Conservation (phyloP, 305 asterid genomes). For the Solanum aculeatissimum region DNA sequence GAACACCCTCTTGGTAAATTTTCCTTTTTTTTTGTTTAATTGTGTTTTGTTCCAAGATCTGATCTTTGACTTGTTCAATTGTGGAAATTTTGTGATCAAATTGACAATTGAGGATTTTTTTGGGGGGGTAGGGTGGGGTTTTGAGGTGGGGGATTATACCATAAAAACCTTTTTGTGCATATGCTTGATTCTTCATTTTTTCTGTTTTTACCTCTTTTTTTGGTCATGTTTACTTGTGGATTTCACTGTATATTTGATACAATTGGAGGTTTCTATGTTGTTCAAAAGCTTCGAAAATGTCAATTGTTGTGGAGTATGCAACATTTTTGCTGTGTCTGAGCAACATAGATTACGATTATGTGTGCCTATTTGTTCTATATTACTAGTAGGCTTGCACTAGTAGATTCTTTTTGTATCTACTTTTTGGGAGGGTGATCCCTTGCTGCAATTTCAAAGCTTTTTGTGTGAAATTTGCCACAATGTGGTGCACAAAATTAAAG, state of each 20-base stretch:
- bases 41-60: neutral
- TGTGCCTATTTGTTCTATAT: neutral
- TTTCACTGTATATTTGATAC: neutral
- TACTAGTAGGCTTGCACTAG: neutral
- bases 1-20: slow-evolving; percentile 87
- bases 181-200: neutral
- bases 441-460: neutral
- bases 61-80: neutral
- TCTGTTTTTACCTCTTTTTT: neutral
- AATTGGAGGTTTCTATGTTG: neutral
- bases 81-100: neutral
- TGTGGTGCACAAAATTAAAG: neutral
- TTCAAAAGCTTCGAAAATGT: neutral
- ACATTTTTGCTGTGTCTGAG: neutral
- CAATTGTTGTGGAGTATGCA: neutral
- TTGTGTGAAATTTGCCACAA: neutral
- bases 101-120: neutral
- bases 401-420: neutral
- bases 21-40: neutral
- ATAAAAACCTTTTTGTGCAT: neutral
- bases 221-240: neutral
- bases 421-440: neutral
- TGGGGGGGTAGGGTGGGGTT: neutral
- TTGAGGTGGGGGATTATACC: neutral
- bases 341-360: neutral